phyloP scores from a whole-genome alignment of 2,329 filamentous ascomycete genomes.

The Arthrobotrys iridis region DNA sequence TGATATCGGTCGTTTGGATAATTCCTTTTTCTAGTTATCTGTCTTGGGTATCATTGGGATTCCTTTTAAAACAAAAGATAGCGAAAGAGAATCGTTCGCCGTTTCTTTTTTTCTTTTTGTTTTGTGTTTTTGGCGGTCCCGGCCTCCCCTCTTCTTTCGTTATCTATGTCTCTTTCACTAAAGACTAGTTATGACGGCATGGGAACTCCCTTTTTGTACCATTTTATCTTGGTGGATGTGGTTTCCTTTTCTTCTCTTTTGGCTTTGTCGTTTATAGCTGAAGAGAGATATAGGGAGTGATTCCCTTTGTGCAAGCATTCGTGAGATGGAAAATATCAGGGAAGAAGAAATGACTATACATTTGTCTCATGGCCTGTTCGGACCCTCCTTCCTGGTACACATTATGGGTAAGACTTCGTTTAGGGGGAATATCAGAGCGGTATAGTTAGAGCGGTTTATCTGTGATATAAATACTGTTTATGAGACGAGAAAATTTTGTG shows the following conservation, averaged over 20 bases:
- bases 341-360: too few species aligned
- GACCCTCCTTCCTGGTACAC: too few species aligned
- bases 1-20: constrained; percentile 3
- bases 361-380: background rate
- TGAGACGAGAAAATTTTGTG: too few species aligned
- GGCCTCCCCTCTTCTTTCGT: background rate
- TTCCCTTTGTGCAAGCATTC: background rate
- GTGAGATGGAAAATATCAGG: background rate
- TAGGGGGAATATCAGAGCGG: too few species aligned
- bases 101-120: background rate
- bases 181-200: too few species aligned
- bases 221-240: background rate
- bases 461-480: too few species aligned
- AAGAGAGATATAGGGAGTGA: background rate
- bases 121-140: background rate
- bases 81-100: constrained; percentile 20
- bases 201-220: background rate
- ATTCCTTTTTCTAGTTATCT: constrained; percentile 13
- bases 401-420: too few species aligned
- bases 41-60: constrained; percentile 37
- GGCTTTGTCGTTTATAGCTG: background rate
- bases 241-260: background rate
- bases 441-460: too few species aligned
- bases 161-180: background rate
- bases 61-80: constrained; percentile 20